A percentile compares a stretch with the other conserved stretches of the same genome.
These are phyloP conservation scores for Sabuloglossum arenarium DNA, from an alignment of 495 filamentous ascomycete species.

Conservation along the genomic window DNA sequence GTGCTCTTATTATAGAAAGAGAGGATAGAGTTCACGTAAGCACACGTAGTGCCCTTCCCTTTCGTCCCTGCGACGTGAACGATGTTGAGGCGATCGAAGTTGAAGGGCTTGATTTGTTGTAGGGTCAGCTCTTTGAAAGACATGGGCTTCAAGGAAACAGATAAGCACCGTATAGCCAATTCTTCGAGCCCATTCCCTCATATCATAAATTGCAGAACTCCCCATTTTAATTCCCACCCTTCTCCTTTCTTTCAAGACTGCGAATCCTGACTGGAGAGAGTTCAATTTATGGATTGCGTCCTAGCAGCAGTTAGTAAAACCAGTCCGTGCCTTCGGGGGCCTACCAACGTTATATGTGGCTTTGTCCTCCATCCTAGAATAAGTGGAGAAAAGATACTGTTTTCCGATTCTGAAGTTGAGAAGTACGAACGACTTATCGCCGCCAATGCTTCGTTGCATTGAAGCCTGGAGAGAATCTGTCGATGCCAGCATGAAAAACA, in stretches of 20 bases:
- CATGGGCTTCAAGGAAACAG: background rate
- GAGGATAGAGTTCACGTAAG: slow-evolving; percentile 25
- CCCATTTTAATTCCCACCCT: background rate
- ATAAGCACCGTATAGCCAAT: background rate
- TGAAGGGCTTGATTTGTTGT: background rate
- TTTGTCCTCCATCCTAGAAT: background rate
- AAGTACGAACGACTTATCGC: too few species aligned
- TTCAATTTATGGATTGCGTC: background rate
- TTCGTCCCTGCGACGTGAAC: slow-evolving; percentile 43
- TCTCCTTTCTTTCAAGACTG: background rate
- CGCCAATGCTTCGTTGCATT: too few species aligned
- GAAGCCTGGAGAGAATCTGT: too few species aligned
- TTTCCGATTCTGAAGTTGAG: too few species aligned
- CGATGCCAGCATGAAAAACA: too few species aligned
- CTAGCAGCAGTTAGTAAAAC: background rate
- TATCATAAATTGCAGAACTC: background rate
- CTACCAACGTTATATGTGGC: background rate
- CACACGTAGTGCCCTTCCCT: slow-evolving; percentile 35
- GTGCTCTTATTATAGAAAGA: slow-evolving; percentile 10
- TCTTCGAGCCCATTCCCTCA: background rate
- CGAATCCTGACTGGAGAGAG: background rate
- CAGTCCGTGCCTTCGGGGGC: background rate
- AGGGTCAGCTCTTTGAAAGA: too few species aligned
- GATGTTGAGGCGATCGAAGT: slow-evolving; percentile 14
- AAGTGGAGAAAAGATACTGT: background rate